phyloP scores from a whole-genome alignment of 2,329 filamentous ascomycete species.

The Diaporthe sp. region DNA sequence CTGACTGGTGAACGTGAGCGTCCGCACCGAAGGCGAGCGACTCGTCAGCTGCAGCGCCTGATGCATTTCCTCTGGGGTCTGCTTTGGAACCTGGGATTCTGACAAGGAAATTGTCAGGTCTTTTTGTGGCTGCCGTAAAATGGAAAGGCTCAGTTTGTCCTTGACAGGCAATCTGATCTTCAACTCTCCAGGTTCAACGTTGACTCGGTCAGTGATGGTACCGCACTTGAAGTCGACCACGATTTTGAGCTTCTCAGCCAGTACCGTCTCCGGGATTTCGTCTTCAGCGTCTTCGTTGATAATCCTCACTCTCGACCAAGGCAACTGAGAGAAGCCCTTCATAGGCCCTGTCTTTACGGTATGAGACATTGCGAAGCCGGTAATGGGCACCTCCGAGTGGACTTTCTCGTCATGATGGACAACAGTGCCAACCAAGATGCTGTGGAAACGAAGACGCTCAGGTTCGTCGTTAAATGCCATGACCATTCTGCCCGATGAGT shows the following conservation, averaged over 20 bases:
- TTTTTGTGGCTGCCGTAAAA: slow-evolving; percentile 79
- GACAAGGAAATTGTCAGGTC: slow-evolving; percentile 83
- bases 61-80: slow-evolving; percentile 72
- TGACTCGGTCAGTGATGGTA: slow-evolving; percentile 85
- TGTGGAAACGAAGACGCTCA: slow-evolving; percentile 79
- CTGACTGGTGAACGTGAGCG: slow-evolving; percentile 75
- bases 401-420: slow-evolving; percentile 76
- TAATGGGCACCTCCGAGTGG: slow-evolving; percentile 76
- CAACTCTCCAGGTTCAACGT: slow-evolving; percentile 81
- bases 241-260: slow-evolving; percentile 82
- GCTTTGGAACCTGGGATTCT: slow-evolving; percentile 73
- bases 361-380: slow-evolving; percentile 72
- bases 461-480: slow-evolving; percentile 82
- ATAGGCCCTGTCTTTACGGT: slow-evolving; percentile 64
- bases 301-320: slow-evolving; percentile 77
- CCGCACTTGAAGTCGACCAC: slow-evolving; percentile 82
- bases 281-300: slow-evolving; percentile 79
- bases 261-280: slow-evolving; percentile 74
- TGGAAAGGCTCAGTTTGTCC: slow-evolving; percentile 71
- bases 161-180: slow-evolving; percentile 74
- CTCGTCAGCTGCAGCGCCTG: slow-evolving; percentile 73
- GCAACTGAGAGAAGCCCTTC: slow-evolving; percentile 62
- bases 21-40: slow-evolving; percentile 75
- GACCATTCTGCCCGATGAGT: slow-evolving; percentile 77
- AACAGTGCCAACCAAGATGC: slow-evolving; percentile 79